These are phyloP conservation scores for Cryoendolithus antarcticus DNA, from an alignment of 2,329 filamentous ascomycete species.

Conservation along the genomic window DNA sequence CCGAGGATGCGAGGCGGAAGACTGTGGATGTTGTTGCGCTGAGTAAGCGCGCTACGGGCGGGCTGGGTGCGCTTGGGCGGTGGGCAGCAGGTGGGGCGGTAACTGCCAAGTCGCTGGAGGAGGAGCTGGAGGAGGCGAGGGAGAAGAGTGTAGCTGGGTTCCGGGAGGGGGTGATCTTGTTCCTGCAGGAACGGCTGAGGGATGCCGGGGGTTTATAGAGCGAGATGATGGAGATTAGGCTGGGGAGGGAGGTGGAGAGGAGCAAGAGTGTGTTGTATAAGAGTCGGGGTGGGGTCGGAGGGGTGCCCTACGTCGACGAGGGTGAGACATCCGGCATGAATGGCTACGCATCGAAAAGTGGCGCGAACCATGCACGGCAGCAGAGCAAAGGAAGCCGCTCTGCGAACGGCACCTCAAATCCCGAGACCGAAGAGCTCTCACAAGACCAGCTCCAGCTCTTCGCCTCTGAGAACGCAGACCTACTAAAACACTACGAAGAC, in stretches of 20 bases:
- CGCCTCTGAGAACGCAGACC: constrained; percentile 80
- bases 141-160: constrained; percentile 56
- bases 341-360: too few relatives aligned
- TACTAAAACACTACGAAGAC: constrained; percentile 87
- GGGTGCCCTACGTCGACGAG: constrained; percentile 15
- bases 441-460: constrained; percentile 86
- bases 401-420: neutral
- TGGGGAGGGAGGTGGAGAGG: constrained; percentile 78
- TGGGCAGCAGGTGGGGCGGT: constrained; percentile 47
- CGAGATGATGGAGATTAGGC: constrained; percentile 81
- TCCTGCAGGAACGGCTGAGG: constrained; percentile 62
- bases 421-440: constrained; percentile 42
- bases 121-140: constrained; percentile 58
- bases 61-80: constrained; percentile 56
- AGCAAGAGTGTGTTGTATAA: constrained; percentile 76
- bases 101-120: constrained; percentile 49
- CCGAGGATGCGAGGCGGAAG: constrained; percentile 69
- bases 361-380: too few relatives aligned
- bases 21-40: constrained; percentile 58
- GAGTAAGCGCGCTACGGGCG: constrained; percentile 52
- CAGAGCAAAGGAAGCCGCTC: too few relatives aligned
- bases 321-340: constrained; percentile 1
- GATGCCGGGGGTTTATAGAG: constrained; percentile 67
- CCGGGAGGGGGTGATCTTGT: constrained; percentile 74
- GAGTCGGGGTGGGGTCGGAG: constrained; percentile 10